Base-by-base conservation (phyloP, 371 early-diverging fungal species). In the Phascolomyces articulosus region DNA sequence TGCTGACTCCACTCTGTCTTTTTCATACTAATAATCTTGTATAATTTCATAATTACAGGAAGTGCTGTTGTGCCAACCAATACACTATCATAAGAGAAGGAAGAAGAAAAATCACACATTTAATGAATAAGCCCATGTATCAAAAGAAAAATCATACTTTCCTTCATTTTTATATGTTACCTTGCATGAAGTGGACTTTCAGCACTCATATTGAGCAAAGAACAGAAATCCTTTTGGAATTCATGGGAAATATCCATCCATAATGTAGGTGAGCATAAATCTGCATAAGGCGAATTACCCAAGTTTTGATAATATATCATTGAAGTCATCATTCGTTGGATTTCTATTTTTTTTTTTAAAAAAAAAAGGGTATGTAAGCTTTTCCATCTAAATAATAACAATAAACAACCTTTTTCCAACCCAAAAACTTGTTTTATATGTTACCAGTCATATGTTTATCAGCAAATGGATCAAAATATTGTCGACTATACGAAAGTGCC, bases 211-310 rank as follows among this genome's bases (percentile, higher is more conserved):
- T 93, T 92, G 18, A 92, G 81, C 29, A 94, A 75, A 10, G 87
- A 79, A 70, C 97, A 98, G 72, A 96, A 98, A 65, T 94, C 95
- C 16, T 90, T 81, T 26, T 92, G 91, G 59, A 97, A 96, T 64
- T 75, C 75, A 28, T 82, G 78, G 55, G 90, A 89, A 8, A 95
- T 85, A 68, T 92, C 89, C 3, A 72, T 64, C 91, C 88, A 85
- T 20, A 80, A 63, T 26, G 70, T 78, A 0, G 81, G 78, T 34
- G 82, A 76, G 11, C 83, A 68, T 8, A 94, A 74, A 59, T 91
- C 89, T 6, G 86, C 80, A 61, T 96, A 95, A 0, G 90, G 91
- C 6, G 91, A 89, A 7, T 62, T 68, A 7, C 62, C 38, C 47
- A 70, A 49, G 31, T 65, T 55, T 6, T 20, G 41, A 34, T 48